Evolutionary conservation across 225 moss, liverwort and hornwort genomes (phyloP).

Genomic region (Marchantia paleacea): DNA sequence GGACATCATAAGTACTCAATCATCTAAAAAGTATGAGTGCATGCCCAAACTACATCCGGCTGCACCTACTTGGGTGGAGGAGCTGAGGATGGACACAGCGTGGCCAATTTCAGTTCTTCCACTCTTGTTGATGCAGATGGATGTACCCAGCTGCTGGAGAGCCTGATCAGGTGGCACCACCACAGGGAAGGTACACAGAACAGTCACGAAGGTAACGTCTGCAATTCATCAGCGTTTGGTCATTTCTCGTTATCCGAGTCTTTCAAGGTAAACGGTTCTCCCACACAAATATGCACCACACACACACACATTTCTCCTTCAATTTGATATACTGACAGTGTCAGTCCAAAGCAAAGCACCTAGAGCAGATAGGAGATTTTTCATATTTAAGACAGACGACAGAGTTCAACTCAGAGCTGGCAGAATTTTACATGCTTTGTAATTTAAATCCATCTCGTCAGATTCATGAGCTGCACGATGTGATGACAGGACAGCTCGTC

Average conservation of each 20-base stretch:
- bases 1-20: not conserved
- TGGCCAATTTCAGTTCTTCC: constrained; percentile 22
- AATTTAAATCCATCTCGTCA: not conserved
- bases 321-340: no score
- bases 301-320: no score
- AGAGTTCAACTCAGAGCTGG: no score
- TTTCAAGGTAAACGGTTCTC: not conserved
- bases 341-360: not conserved
- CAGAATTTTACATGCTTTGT: not conserved
- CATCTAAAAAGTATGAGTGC: not conserved
- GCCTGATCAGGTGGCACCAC: not conserved
- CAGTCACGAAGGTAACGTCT: not conserved
- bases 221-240: not conserved
- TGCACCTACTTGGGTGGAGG: constrained; percentile 21
- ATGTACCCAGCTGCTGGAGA: not conserved
- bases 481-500: not conserved
- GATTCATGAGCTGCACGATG: not conserved
- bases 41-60: constrained; percentile 12
- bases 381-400: not conserved
- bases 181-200: not conserved
- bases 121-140: constrained; percentile 20
- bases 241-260: not conserved
- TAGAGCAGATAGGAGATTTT: not conserved
- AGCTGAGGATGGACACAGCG: constrained; percentile 16
- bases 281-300: not conserved